phyloP scores from a whole-genome alignment of 148 eudicot genomes.

The Simmondsia chinensis region DNA sequence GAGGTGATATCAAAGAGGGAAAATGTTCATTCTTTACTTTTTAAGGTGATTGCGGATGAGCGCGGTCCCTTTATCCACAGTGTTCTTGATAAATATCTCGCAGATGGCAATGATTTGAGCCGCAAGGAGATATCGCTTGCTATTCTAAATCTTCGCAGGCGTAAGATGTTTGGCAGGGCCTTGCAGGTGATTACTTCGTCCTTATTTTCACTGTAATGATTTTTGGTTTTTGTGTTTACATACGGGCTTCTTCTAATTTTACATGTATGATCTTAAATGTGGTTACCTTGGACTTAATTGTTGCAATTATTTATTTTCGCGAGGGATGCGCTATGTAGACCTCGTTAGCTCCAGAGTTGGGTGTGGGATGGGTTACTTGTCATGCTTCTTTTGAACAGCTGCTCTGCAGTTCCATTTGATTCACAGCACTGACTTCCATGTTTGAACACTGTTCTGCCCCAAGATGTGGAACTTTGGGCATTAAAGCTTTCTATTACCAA shows the following conservation, averaged over 20 bases:
- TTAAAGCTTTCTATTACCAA: too few relatives aligned
- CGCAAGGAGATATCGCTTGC: slow-evolving; percentile 13
- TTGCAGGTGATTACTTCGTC: slow-evolving; percentile 49
- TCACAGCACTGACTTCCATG: too few relatives aligned
- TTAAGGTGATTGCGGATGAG: slow-evolving; percentile 27
- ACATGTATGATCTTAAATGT: background rate
- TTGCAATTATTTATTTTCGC: too few relatives aligned
- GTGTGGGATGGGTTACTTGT: too few relatives aligned
- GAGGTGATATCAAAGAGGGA: slow-evolving; percentile 6
- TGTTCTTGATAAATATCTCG: slow-evolving; percentile 49
- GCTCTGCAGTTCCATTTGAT: too few relatives aligned
- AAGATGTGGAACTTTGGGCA: too few relatives aligned
- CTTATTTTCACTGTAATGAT: background rate
- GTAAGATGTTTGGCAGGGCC: slow-evolving; percentile 44
- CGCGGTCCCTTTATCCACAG: slow-evolving; percentile 19
- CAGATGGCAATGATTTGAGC: slow-evolving; percentile 36
- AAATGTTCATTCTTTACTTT: slow-evolving; percentile 14
- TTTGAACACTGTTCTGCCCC: too few relatives aligned
- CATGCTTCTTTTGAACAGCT: too few relatives aligned
- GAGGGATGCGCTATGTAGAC: too few relatives aligned
- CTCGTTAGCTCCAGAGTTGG: too few relatives aligned
- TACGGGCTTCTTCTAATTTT: background rate
- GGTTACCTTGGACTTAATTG: too few relatives aligned
- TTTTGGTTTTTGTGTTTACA: background rate
- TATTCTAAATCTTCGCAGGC: slow-evolving; percentile 34